Evolutionary conservation across 176 grass and related monocot species (phyloP).

Genomic region (Canna indica): DNA sequence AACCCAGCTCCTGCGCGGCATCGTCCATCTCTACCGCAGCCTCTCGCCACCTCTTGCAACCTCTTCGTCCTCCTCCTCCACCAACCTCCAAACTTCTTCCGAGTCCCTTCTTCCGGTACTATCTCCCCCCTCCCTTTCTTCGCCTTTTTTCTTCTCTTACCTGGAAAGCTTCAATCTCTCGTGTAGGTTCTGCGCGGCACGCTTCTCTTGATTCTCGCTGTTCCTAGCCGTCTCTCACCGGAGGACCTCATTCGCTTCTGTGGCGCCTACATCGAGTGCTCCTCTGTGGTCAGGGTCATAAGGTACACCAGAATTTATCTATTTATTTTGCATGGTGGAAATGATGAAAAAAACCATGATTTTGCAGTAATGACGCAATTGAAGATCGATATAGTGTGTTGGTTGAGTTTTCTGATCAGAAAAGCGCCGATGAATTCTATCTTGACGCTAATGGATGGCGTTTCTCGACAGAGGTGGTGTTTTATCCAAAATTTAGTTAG

Average conservation of each 20-base stretch:
- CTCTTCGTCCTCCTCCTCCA: constrained; percentile 30
- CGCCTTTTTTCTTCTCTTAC: background rate
- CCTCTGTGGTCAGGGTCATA: constrained; percentile 47
- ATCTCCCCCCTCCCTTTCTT: background rate
- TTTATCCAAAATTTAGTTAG: constrained; percentile 7
- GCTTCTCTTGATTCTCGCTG: constrained; percentile 60
- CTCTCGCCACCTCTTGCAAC: constrained; percentile 16
- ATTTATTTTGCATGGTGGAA: background rate
- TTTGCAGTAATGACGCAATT: constrained; percentile 43
- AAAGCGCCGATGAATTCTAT: constrained; percentile 64
- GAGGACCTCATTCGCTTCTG: constrained; percentile 86
- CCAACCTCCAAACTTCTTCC: constrained; percentile 10
- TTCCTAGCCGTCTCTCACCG: constrained; percentile 48
- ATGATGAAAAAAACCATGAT: background rate
- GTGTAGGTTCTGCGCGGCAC: constrained; percentile 45
- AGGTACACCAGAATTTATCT: constrained; percentile 39
- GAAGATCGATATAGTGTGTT: constrained; percentile 91
- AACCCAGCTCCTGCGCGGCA: constrained; percentile 48
- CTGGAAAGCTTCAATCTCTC: background rate
- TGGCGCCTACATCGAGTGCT: constrained; percentile 47
- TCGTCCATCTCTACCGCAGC: constrained; percentile 72
- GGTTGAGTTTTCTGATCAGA: constrained; percentile 84
- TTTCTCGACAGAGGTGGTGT: constrained; percentile 65
- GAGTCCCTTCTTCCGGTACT: constrained; percentile 61
- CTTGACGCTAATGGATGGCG: constrained; percentile 91